phyloP scores from a whole-genome alignment of 148 eudicot species.

The Amaranthus cruentus region DNA sequence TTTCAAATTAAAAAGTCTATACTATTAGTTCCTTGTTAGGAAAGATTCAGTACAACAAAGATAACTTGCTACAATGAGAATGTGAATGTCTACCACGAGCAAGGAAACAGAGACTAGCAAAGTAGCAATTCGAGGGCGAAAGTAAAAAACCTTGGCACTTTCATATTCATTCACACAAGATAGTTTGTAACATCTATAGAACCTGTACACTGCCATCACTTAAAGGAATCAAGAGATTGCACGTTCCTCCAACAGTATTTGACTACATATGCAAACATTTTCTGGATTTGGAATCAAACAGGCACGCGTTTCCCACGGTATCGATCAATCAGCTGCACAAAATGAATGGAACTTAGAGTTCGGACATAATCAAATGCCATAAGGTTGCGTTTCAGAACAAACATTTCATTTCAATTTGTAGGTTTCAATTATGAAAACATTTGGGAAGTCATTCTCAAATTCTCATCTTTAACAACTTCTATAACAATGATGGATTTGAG shows the following conservation, averaged over 20 bases:
- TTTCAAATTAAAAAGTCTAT: slow-evolving; percentile 7
- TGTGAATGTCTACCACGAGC: slow-evolving; percentile 1
- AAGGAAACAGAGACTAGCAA: not conserved
- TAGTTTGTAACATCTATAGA: slow-evolving; percentile 15
- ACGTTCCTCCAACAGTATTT: slow-evolving; percentile 8
- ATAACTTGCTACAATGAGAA: slow-evolving; percentile 10
- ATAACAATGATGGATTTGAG: too few species aligned
- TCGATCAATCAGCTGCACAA: slow-evolving; percentile 28
- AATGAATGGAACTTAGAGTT: not conserved
- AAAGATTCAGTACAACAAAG: not conserved
- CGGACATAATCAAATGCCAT: not conserved
- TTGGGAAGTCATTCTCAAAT: not conserved
- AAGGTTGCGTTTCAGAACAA: not conserved
- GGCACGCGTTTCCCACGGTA: slow-evolving; percentile 36
- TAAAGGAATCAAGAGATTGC: slow-evolving; percentile 14
- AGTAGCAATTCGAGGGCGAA: not conserved
- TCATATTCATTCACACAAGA: not conserved
- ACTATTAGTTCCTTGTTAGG: slow-evolving; percentile 1
- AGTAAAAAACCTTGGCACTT: not conserved
- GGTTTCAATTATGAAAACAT: not conserved
- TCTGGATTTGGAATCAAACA: slow-evolving; percentile 20
- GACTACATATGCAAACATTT: slow-evolving; percentile 12
- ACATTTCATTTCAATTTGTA: not conserved
- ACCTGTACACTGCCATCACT: slow-evolving; percentile 24
- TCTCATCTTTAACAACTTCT: too few species aligned